Percentiles rank a stretch among this genome's conserved stretches.
Evolutionary conservation across 2,329 filamentous ascomycete species (phyloP).

Genomic region (Penicillium rolfsii): DNA sequence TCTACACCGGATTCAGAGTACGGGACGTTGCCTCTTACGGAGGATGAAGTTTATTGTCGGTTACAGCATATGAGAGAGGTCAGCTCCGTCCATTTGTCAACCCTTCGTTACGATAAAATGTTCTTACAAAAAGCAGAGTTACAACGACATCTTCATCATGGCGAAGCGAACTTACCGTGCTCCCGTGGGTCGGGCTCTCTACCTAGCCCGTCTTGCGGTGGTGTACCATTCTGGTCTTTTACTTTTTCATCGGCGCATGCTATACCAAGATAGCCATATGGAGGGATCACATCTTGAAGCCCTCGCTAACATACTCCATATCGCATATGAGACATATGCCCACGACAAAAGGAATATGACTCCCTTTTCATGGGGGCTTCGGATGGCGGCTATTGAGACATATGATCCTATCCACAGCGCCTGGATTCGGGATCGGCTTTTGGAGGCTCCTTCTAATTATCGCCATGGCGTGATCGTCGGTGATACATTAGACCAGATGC

Average conservation of each 20-base stretch:
- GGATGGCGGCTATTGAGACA: slow-evolving; percentile 1
- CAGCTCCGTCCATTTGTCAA: neutral
- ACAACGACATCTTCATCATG: slow-evolving; percentile 3
- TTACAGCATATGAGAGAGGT: no score
- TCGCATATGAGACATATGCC: neutral
- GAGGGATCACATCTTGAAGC: neutral
- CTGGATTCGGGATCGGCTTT: slow-evolving; percentile 2
- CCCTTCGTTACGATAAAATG: neutral
- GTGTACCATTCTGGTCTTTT: neutral
- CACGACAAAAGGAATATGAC: slow-evolving; percentile 1
- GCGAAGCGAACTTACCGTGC: slow-evolving; percentile 1
- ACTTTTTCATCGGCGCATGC: slow-evolving; percentile 1
- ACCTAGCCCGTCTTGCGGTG: neutral
- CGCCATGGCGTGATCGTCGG: neutral
- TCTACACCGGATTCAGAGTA: slow-evolving; percentile 1
- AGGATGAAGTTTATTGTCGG: neutral
- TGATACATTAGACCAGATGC: no score
- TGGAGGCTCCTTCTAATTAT: slow-evolving; percentile 1
- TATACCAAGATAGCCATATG: slow-evolving; percentile 2
- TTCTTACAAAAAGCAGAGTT: slow-evolving; percentile 2
- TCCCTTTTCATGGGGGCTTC: neutral
- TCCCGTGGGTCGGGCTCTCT: slow-evolving; percentile 1
- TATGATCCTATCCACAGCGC: neutral
- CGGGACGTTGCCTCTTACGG: neutral
- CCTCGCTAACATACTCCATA: slow-evolving; percentile 1